Evolutionary conservation across 2,329 filamentous ascomycete species (phyloP).

Genomic region (Phialophora tarda): DNA sequence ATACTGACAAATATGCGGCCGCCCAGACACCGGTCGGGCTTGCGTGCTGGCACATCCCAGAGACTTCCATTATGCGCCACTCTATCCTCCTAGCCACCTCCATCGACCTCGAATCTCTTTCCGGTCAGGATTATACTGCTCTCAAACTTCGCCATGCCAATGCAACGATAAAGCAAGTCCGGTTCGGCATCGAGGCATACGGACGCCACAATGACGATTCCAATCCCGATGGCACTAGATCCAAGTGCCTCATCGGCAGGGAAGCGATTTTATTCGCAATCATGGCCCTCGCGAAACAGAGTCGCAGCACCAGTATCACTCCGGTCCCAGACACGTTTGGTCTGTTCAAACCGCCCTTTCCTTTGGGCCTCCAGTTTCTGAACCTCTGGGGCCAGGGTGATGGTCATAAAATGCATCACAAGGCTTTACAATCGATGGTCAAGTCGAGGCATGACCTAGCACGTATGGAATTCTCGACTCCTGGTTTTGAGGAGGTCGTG

Average conservation of each 20-base stretch:
- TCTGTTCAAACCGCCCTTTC: background rate
- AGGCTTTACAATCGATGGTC: background rate
- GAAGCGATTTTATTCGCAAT: background rate
- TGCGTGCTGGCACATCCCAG: background rate
- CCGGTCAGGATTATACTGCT: background rate
- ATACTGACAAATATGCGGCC: background rate
- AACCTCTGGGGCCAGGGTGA: background rate
- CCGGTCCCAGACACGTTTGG: background rate
- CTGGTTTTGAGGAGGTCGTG: background rate
- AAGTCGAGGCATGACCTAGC: background rate
- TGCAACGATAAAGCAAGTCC: background rate
- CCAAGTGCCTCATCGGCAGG: background rate
- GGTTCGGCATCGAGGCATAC: background rate
- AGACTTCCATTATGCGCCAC: background rate
- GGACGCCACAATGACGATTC: too few species aligned
- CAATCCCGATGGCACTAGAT: too few species aligned
- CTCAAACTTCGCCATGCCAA: slow-evolving; percentile 1
- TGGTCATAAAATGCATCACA: background rate
- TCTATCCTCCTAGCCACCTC: background rate
- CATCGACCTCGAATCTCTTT: background rate
- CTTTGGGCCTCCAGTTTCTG: background rate
- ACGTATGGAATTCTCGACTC: background rate
- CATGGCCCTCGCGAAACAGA: slow-evolving; percentile 1
- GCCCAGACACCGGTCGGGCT: background rate
- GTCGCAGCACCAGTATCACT: background rate